These are phyloP conservation scores for Podochytrium sp. DNA, from an alignment of 192 early-diverging fungal species.

Conservation along the genomic window DNA sequence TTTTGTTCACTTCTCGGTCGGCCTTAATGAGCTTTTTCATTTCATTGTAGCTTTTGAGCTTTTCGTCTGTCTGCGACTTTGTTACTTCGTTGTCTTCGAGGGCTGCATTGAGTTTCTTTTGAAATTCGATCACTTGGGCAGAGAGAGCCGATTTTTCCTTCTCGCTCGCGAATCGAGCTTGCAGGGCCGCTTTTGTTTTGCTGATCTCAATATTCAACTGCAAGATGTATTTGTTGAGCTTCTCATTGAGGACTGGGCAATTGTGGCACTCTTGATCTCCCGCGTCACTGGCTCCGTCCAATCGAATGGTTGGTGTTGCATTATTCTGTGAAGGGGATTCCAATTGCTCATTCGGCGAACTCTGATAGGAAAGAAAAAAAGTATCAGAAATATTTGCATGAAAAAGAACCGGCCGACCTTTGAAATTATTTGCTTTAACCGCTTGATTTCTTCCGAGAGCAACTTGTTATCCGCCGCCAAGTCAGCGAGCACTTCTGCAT, in stretches of 20 bases:
- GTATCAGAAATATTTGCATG: no score
- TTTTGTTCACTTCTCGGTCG: background rate
- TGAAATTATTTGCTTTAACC: no score
- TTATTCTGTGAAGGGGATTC: no score
- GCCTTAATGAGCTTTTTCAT: conserved; percentile 17
- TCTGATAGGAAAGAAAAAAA: no score
- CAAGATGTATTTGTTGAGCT: background rate
- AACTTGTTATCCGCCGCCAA: background rate
- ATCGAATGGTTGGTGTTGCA: no score
- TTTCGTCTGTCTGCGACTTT: conserved; percentile 5
- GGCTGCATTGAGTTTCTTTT: conserved; percentile 19
- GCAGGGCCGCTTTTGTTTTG: background rate
- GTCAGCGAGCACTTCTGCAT: background rate
- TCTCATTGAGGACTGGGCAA: background rate
- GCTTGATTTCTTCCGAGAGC: background rate
- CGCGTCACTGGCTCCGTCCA: no score
- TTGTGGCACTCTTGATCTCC: background rate
- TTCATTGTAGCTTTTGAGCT: conserved; percentile 27
- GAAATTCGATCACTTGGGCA: conserved; percentile 3
- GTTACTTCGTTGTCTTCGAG: conserved; percentile 3
- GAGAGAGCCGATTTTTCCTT: conserved; percentile 6
- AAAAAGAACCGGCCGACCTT: no score
- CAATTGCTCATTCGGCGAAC: no score
- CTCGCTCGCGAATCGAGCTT: background rate
- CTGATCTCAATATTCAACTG: background rate